Conservation (phyloP, 495 filamentous ascomycete genomes). For the Neohortaea acidophila region DNA sequence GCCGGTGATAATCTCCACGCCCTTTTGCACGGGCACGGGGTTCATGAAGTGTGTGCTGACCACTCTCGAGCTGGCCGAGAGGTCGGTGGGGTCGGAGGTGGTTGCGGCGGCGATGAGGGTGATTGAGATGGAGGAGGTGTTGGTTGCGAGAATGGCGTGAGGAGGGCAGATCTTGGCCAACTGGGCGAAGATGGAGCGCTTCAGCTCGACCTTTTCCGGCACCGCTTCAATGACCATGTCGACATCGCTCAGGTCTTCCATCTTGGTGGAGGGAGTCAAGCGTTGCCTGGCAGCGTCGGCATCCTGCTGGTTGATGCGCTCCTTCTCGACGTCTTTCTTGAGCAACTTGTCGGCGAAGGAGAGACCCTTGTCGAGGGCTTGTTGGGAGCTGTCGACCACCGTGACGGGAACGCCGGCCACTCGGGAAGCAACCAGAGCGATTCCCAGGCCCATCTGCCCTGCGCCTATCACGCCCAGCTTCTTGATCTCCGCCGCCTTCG, state of each 20-base stretch:
- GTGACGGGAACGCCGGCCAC: slow-evolving; percentile 74
- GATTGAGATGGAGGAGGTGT: slow-evolving; percentile 94
- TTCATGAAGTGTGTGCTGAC: slow-evolving; percentile 99
- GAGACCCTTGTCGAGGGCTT: slow-evolving; percentile 79
- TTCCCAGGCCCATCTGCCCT: slow-evolving; percentile 78
- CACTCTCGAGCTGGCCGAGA: slow-evolving; percentile 70
- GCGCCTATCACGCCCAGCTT: slow-evolving; percentile 85
- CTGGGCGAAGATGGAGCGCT: slow-evolving; percentile 68
- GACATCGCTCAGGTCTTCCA: slow-evolving; percentile 66
- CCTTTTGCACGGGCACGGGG: slow-evolving; percentile 90
- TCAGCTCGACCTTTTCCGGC: slow-evolving; percentile 79
- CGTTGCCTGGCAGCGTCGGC: slow-evolving; percentile 54
- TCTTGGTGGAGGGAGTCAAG: slow-evolving; percentile 51
- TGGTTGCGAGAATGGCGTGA: slow-evolving; percentile 86
- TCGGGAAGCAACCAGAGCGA: slow-evolving; percentile 84
- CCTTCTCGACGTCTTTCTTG: slow-evolving; percentile 77
- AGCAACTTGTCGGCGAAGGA: slow-evolving; percentile 93
- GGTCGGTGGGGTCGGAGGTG: slow-evolving; percentile 53
- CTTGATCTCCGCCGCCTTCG: slow-evolving; percentile 57
- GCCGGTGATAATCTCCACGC: slow-evolving; percentile 90
- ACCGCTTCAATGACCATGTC: slow-evolving; percentile 98
- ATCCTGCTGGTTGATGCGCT: slow-evolving; percentile 61
- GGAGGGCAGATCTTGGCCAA: slow-evolving; percentile 72
- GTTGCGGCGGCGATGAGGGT: slow-evolving; percentile 87
- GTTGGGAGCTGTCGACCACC: slow-evolving; percentile 70